Evolutionary conservation across 768 basidiomycete genomes (phyloP), one percentile per base, ranked within the genome.

Genomic region (Amanita muscaria): DNA sequence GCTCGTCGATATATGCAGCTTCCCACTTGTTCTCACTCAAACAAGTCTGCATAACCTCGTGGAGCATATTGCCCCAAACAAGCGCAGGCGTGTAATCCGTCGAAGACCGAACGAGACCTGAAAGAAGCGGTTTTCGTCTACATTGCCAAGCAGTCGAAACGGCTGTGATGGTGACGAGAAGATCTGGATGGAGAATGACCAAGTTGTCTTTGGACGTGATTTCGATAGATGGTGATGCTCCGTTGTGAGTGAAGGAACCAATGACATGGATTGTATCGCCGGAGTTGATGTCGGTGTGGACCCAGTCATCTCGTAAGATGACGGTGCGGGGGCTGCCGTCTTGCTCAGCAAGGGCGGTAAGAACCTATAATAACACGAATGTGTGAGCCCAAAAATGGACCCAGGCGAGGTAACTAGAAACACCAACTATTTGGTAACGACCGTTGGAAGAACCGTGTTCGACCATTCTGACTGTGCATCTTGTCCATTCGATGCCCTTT

Each of bases 41-140:
- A 52, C 88, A 91, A 0, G 71, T 65, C 58, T 98, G 92, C 67
- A 96, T 78, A 25, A 97, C 81, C 51, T 90, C 83, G 54, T 99
- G 96, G 4, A 96, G 73, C 62, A 98, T 80, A 53, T 84, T 96
- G 29, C 96, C 96, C 80, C 91, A 97, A 0, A 94, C 69, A 9
- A 88, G 68, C 4, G 82, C 70, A 2, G 85, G 81, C 0, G 80
- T 77, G 11, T 65, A 63, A 48, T 82, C 80, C 5, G 73, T 76
- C 0, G 71, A 65, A 0, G 79, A 73, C 30, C 75, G 78, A 33
- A 83, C 62, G 41, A 83, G 67, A 33, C 69, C 65, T 32, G 77
- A 79, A 23, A 99, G 66, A n/a, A 98, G 69, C 0, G 94, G 88
- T 61, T 84, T 88, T 8, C 96, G 82, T 16, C 77, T 64, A 60